Evolutionary conservation across 2,329 filamentous ascomycete genomes (phyloP).

Genomic region (Monosporascus cannonballus): DNA sequence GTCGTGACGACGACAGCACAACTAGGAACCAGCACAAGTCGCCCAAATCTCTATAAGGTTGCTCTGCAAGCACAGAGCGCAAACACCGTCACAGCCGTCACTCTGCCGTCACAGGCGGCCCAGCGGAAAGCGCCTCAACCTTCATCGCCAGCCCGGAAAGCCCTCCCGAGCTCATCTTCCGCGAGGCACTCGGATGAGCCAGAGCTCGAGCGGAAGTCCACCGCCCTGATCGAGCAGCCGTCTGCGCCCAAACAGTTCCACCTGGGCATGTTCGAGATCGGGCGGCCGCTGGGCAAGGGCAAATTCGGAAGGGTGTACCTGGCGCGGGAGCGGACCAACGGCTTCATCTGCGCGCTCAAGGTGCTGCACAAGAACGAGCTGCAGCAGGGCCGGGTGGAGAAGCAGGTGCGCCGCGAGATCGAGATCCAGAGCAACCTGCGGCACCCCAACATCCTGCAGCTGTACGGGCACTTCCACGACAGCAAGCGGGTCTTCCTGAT

Average conservation of each 20-base stretch:
- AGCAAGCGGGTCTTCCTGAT: constrained; percentile 83
- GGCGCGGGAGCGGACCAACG: constrained; percentile 69
- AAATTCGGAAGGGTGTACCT: constrained; percentile 86
- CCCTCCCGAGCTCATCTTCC: constrained; percentile 31
- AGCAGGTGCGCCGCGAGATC: constrained; percentile 81
- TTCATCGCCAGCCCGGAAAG: constrained; percentile 48
- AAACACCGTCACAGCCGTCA: constrained; percentile 57
- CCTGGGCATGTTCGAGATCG: constrained; percentile 91
- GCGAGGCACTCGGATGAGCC: constrained; percentile 38
- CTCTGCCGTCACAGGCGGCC: constrained; percentile 60
- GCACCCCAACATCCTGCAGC: constrained; percentile 76
- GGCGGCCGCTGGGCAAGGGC: constrained; percentile 77
- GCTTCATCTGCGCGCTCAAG: constrained; percentile 82
- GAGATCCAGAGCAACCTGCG: constrained; percentile 85
- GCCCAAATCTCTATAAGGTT: constrained; percentile 80
- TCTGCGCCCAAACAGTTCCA: constrained; percentile 63
- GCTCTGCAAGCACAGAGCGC: constrained; percentile 73
- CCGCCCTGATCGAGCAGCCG: constrained; percentile 51
- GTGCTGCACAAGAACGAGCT: constrained; percentile 81
- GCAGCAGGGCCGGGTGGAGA: constrained; percentile 71
- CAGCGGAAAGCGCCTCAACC: constrained; percentile 43
- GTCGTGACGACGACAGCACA: constrained; percentile 38
- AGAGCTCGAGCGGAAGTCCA: constrained; percentile 44
- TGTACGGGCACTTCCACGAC: constrained; percentile 87
- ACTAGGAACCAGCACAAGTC: constrained; percentile 48